Evolutionary conservation across 2,329 filamentous ascomycete genomes (phyloP).

Genomic region (Bipolaris bicolor): DNA sequence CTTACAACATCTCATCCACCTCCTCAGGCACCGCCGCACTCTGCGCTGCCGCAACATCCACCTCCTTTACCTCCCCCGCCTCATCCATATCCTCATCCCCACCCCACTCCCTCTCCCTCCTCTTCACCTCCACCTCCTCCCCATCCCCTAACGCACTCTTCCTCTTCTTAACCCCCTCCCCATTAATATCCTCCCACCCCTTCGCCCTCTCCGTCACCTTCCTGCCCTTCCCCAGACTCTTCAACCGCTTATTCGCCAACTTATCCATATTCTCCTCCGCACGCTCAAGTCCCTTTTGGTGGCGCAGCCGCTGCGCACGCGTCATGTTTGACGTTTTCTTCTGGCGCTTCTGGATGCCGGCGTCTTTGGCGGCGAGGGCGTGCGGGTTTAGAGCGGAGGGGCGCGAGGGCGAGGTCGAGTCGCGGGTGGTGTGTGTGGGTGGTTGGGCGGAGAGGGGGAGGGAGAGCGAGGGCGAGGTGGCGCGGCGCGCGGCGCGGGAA

Average conservation of each 20-base stretch:
- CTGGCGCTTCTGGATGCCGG: conserved; percentile 74
- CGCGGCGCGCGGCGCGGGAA: conserved; percentile 77
- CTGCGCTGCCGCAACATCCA: conserved; percentile 21
- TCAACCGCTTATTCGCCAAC: conserved; percentile 61
- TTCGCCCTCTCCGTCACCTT: conserved; percentile 56
- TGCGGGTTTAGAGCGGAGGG: conserved; percentile 48
- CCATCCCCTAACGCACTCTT: conserved; percentile 23
- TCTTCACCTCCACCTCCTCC: conserved; percentile 18
- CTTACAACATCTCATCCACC: conserved; percentile 40
- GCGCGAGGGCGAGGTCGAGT: conserved; percentile 35
- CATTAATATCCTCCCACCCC: conserved; percentile 50
- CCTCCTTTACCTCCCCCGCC: conserved; percentile 26
- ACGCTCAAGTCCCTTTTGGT: conserved; percentile 55
- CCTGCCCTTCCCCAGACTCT: conserved; percentile 58
- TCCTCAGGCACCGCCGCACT: conserved; percentile 22
- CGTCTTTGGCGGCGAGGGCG: conserved; percentile 72
- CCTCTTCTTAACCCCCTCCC: conserved; percentile 25
- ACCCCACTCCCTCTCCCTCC: conserved; percentile 32
- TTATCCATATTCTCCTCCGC: conserved; percentile 62
- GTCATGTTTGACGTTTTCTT: conserved; percentile 53
- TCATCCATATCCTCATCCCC: conserved; percentile 43
- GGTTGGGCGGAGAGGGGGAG: conserved; percentile 72
- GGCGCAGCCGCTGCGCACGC: conserved; percentile 60
- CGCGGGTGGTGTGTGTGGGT: conserved; percentile 45
- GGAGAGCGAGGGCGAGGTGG: conserved; percentile 71